Conservation (phyloP, 805 yeast species). For the Blastobotrys parvus region DNA sequence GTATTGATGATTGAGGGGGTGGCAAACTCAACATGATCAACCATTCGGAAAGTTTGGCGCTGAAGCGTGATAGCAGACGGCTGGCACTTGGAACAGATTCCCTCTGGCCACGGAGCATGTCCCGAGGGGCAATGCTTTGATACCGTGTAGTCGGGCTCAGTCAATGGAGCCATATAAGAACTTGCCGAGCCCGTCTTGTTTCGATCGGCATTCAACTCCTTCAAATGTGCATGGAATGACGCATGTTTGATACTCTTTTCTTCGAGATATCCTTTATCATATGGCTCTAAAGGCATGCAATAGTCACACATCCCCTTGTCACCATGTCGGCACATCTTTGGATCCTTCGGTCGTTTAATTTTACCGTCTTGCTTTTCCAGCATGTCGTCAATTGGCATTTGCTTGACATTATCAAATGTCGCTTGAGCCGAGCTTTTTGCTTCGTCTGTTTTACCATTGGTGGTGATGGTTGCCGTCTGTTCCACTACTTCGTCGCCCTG, state of each 20-base stretch:
- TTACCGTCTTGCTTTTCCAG: constrained; percentile 65
- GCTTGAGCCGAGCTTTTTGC: constrained; percentile 15
- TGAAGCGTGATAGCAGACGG: constrained; percentile 91
- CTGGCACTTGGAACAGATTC: constrained; percentile 94
- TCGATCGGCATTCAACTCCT: constrained; percentile 57
- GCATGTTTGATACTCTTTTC: constrained; percentile 76
- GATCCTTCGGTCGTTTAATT: constrained; percentile 52
- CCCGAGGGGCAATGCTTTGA: constrained; percentile 58
- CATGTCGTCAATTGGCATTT: constrained; percentile 56
- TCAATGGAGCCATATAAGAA: constrained; percentile 74
- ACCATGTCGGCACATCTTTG: constrained; percentile 68
- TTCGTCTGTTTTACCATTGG: constrained; percentile 7
- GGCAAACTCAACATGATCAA: constrained; percentile 92
- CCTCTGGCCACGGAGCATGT: constrained; percentile 89
- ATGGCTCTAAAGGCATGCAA: constrained; percentile 92
- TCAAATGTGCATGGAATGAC: constrained; percentile 77
- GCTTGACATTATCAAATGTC: constrained; percentile 32
- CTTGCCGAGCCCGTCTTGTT: constrained; percentile 45
- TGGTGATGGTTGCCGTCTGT: neutral
- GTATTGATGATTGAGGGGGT: constrained; percentile 63
- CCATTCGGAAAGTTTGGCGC: constrained; percentile 88
- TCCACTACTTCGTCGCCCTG: neutral
- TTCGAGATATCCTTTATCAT: constrained; percentile 71
- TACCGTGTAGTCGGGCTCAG: constrained; percentile 62
- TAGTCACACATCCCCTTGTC: constrained; percentile 97